Conservation (phyloP, 176 grass and related monocot species). For the maize (Zea mays) region DNA sequence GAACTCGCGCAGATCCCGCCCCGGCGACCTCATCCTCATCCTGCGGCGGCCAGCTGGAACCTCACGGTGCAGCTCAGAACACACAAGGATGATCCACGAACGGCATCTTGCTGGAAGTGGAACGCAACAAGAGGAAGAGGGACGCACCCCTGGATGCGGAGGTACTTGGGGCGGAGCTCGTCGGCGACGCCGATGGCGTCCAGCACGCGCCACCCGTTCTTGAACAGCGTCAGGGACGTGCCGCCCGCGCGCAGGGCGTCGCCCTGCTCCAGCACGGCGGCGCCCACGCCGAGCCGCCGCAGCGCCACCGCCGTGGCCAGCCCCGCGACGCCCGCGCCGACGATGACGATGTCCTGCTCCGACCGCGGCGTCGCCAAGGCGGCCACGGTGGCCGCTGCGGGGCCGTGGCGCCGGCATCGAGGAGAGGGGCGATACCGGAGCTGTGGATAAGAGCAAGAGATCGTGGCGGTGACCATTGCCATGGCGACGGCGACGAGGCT, state of each 20-base stretch:
- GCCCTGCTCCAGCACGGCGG: constrained; percentile 80
- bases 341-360: constrained; percentile 60
- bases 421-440: neutral
- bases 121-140: neutral
- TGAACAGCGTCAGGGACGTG: constrained; percentile 90
- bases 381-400: neutral
- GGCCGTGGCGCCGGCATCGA: neutral
- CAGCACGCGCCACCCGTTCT: constrained; percentile 90
- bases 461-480: constrained; percentile 12
- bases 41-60: constrained; percentile 68
- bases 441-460: neutral
- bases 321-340: constrained; percentile 84
- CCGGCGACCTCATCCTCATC: constrained; percentile 73
- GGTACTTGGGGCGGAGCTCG: constrained; percentile 73
- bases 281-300: constrained; percentile 61
- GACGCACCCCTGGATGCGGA: constrained; percentile 72
- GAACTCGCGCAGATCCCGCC: constrained; percentile 71
- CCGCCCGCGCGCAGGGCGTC: constrained; percentile 68
- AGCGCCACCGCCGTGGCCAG: constrained; percentile 71
- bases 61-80: constrained; percentile 48
- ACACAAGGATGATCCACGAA: neutral
- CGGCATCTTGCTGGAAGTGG: neutral
- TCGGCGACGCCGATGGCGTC: constrained; percentile 80
- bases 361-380: constrained; percentile 7
- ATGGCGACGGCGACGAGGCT: constrained; percentile 21